Percentiles rank a stretch among this genome's conserved stretches.
phyloP scores from a whole-genome alignment of 148 eudicot genomes.

The Chenopodium suecicum region DNA sequence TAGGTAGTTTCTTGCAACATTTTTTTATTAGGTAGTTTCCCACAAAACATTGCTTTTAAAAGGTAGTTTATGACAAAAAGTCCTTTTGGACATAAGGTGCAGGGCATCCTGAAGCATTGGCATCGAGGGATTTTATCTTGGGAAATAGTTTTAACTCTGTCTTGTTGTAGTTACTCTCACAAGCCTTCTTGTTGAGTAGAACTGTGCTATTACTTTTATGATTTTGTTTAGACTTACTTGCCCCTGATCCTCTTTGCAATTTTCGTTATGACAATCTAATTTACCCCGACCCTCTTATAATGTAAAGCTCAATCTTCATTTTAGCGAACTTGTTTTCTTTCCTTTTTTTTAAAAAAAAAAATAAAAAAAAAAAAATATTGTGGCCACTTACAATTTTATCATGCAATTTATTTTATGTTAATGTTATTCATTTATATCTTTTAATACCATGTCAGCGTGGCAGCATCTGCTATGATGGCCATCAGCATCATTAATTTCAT shows the following conservation, averaged over 20 bases:
- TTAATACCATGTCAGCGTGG: neutral
- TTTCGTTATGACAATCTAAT: too few species aligned
- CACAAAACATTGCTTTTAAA: too few species aligned
- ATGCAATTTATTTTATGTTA: too few species aligned
- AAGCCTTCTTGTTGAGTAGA: neutral
- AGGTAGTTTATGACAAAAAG: too few species aligned
- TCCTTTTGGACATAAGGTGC: neutral
- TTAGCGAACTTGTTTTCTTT: neutral
- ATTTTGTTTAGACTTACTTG: neutral
- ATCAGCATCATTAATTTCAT: neutral
- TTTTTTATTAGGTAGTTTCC: too few species aligned
- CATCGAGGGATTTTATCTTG: neutral
- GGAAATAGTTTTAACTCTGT: neutral
- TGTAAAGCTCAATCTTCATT: neutral
- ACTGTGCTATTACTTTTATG: neutral
- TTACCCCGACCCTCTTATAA: too few species aligned
- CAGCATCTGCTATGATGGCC: neutral
- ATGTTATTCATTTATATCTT: too few species aligned
- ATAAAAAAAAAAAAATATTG: too few species aligned
- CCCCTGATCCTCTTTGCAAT: neutral
- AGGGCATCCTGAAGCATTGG: neutral
- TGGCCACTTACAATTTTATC: neutral
- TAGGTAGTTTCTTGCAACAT: too few species aligned
- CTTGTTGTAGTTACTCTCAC: neutral
- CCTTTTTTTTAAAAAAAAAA: neutral